A percentile compares a stretch with the other conserved stretches of the same genome.
phyloP scores from a whole-genome alignment of 768 basidiomycete genomes.

The Clitopilus passeckerianus region DNA sequence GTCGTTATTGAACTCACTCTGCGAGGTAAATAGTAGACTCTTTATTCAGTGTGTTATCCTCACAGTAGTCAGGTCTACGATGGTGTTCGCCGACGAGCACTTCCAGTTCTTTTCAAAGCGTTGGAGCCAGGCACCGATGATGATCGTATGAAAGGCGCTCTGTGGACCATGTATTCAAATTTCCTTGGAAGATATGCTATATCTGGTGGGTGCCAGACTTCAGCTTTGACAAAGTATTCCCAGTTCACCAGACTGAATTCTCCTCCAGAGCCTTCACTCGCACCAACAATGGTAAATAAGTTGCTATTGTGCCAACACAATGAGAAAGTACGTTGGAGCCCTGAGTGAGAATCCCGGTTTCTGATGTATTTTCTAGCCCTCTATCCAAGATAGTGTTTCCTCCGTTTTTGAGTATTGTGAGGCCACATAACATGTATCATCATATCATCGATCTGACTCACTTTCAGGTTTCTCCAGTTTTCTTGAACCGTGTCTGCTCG shows the following conservation, averaged over 20 bases:
- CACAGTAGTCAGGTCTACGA: slow-evolving; percentile 50
- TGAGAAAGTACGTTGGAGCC: slow-evolving; percentile 54
- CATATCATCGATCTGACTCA: background rate
- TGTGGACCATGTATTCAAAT: slow-evolving; percentile 70
- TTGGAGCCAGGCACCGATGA: slow-evolving; percentile 71
- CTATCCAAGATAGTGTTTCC: slow-evolving; percentile 69
- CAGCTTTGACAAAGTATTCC: background rate
- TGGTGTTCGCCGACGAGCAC: slow-evolving; percentile 58
- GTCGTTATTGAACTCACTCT: slow-evolving; percentile 43
- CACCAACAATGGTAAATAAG: slow-evolving; percentile 50
- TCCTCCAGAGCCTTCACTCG: slow-evolving; percentile 54
- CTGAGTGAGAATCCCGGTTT: background rate
- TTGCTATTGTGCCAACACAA: slow-evolving; percentile 77
- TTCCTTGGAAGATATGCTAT: slow-evolving; percentile 58
- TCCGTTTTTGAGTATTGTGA: slow-evolving; percentile 60
- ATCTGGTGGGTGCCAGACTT: slow-evolving; percentile 27
- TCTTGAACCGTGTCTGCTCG: slow-evolving; percentile 53
- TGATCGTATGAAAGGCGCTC: slow-evolving; percentile 89
- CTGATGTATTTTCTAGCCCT: slow-evolving; percentile 42
- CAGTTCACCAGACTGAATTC: background rate
- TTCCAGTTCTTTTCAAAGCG: slow-evolving; percentile 53
- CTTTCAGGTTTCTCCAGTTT: slow-evolving; percentile 54
- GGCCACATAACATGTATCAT: slow-evolving; percentile 10
- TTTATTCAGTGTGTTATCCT: background rate
- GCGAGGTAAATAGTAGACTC: slow-evolving; percentile 30